Conservation (phyloP, 306 rosid genomes). For the Pterocarpus santalinus region DNA sequence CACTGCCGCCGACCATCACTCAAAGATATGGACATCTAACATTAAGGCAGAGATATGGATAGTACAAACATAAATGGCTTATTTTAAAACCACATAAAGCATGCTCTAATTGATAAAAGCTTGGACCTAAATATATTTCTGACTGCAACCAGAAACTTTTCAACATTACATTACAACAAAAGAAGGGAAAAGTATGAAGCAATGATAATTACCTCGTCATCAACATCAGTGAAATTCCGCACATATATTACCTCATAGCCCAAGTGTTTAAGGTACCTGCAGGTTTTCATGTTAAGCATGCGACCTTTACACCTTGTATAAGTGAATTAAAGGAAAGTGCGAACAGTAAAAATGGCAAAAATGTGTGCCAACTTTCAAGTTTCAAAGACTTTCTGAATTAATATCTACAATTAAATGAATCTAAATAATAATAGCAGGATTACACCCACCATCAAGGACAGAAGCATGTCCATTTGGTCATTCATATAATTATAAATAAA, state of each 20-base stretch:
- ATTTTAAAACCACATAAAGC: slow-evolving; percentile 1
- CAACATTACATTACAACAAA: background rate
- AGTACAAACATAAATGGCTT: background rate
- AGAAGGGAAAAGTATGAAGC: background rate
- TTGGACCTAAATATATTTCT: slow-evolving; percentile 7
- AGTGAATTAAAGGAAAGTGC: background rate
- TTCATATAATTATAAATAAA: too few species aligned
- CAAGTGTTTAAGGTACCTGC: slow-evolving; percentile 78
- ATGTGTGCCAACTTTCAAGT: background rate
- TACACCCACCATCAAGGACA: background rate
- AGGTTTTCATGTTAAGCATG: slow-evolving; percentile 41
- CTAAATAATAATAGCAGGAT: slow-evolving; percentile 1
- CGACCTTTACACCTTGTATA: background rate
- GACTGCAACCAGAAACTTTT: background rate
- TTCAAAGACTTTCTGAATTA: background rate
- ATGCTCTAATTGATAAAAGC: background rate
- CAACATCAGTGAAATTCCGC: slow-evolving; percentile 97
- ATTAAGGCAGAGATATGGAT: background rate
- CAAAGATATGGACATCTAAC: too few species aligned
- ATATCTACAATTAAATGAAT: slow-evolving; percentile 11
- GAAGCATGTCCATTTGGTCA: background rate
- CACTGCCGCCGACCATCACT: too few species aligned
- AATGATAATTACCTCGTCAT: slow-evolving; percentile 82
- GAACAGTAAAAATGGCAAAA: background rate
- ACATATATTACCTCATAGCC: slow-evolving; percentile 93